Conservation (phyloP, 768 basidiomycete genomes). For the Trametes gibbosa region DNA sequence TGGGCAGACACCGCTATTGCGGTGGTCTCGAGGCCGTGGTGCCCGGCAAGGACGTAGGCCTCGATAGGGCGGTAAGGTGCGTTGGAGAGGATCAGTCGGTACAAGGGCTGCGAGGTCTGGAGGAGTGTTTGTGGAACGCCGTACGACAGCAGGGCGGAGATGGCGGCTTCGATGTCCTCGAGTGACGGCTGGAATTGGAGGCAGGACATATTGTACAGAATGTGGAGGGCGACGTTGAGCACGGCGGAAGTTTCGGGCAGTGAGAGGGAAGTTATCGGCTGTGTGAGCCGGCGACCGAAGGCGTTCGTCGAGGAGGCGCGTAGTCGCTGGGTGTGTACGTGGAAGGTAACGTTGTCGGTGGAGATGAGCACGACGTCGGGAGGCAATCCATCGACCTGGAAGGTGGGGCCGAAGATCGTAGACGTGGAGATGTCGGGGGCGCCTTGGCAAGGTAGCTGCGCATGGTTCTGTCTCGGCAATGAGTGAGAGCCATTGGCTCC, state of each 20-base stretch:
- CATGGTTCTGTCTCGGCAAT: not conserved
- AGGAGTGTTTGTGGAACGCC: conserved; percentile 24
- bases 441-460: not conserved
- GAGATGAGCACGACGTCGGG: conserved; percentile 66
- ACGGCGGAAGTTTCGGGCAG: conserved; percentile 57
- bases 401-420: conserved; percentile 72
- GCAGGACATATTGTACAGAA: conserved; percentile 68
- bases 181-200: conserved; percentile 69
- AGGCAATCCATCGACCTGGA: conserved; percentile 44
- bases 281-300: conserved; percentile 52
- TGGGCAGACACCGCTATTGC: conserved; percentile 38
- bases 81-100: conserved; percentile 32
- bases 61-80: conserved; percentile 37
- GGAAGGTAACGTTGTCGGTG: conserved; percentile 78
- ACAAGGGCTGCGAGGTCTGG: conserved; percentile 31
- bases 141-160: conserved; percentile 26
- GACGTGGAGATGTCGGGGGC: conserved; percentile 51
- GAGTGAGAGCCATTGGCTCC: not conserved
- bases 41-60: conserved; percentile 40
- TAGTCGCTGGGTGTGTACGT: conserved; percentile 61
- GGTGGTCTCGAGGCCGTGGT: conserved; percentile 33
- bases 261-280: conserved; percentile 45
- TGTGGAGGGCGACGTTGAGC: conserved; percentile 70
- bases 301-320: conserved; percentile 57
- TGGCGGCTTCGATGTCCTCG: conserved; percentile 30